A percentile compares a stretch with the other conserved stretches of the same genome.
These are phyloP conservation scores for Syzygium syzygioides DNA, from an alignment of 441 rosid genomes.

Conservation along the genomic window DNA sequence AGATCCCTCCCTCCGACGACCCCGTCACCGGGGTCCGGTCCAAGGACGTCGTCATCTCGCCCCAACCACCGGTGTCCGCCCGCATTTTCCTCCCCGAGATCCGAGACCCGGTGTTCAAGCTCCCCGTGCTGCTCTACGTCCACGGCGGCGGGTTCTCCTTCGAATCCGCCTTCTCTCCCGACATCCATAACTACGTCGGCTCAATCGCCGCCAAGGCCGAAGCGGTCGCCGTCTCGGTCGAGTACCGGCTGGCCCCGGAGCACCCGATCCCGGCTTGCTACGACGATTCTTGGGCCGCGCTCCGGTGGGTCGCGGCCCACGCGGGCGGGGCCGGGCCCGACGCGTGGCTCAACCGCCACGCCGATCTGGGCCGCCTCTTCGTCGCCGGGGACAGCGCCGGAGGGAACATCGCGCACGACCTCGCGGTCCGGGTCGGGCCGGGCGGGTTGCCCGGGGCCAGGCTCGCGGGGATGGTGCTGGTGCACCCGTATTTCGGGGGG, in stretches of 20 bases:
- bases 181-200: not conserved
- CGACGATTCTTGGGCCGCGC: conserved; percentile 8
- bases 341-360: conserved; percentile 5
- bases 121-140: conserved; percentile 14
- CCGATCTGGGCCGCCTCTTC: conserved; percentile 2
- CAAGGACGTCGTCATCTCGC: conserved; percentile 16
- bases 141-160: conserved; percentile 13
- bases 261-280: conserved; percentile 8
- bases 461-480: conserved; percentile 3
- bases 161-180: conserved; percentile 5
- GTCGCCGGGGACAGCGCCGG: conserved; percentile 11
- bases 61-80: conserved; percentile 6
- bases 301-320: conserved; percentile 8
- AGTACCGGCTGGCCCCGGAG: conserved; percentile 13
- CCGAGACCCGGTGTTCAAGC: not conserved
- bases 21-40: conserved; percentile 13
- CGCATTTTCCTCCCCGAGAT: conserved; percentile 15
- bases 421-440: not conserved
- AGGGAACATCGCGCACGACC: conserved; percentile 4
- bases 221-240: conserved; percentile 3
- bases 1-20: conserved; percentile 7
- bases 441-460: not conserved
- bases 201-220: not conserved
- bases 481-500: conserved; percentile 14
- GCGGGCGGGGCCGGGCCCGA: not conserved